Evolutionary conservation across 2,329 filamentous ascomycete genomes (phyloP), one percentile per base, ranked within the genome.

Genomic region (Chaetomium sp.): DNA sequence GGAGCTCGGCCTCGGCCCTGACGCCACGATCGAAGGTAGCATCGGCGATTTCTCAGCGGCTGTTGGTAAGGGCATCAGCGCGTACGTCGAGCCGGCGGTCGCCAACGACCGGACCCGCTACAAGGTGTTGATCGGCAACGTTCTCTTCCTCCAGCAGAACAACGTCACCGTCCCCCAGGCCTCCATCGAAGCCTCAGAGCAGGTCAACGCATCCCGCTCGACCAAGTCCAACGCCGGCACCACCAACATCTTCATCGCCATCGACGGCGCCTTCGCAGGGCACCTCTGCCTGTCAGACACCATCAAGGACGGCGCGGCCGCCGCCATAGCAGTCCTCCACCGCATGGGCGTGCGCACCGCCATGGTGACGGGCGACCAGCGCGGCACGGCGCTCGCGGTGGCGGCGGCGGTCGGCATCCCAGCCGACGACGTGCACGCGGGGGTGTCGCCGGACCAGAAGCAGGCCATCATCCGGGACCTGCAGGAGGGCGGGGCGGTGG

Each of bases 351-450:
- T 98, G 77, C 89, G 89, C 71, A 92, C 91, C 12, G 92, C 93
- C 56, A 93, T 99, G 70, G 92, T 99, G 10, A 99, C 95, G 0
- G 95, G 95, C 65, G 95, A 99, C 78, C 93, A 96, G 72, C 86
- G 85, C 47, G 87, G 90, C 33, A 94, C 95, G 0, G 95, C 95
- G 0, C 78, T 93, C 0, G 89, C 92, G 16, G 93, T 98, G 45
- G 95, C 94, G 2, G 82, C 85, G 0, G 85, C 89, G 5, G 91
- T 98, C 23, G 93, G 93, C 60, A 97, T 99, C 65, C 79, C 90
- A 0, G 74, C 84, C 1, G 84, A 89, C 3, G 83, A 93, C 68
- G 92, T 98, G 45, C 90, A 89, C 74, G 92, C 95, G 13, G 91
- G 91, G n/a, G 91, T 94, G 56, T 92, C 91, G 4, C 95, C 95